Evolutionary conservation across 768 basidiomycete genomes (phyloP), one percentile per base, ranked within the genome.

Genomic region (Hygrophoropsis aurantiaca): DNA sequence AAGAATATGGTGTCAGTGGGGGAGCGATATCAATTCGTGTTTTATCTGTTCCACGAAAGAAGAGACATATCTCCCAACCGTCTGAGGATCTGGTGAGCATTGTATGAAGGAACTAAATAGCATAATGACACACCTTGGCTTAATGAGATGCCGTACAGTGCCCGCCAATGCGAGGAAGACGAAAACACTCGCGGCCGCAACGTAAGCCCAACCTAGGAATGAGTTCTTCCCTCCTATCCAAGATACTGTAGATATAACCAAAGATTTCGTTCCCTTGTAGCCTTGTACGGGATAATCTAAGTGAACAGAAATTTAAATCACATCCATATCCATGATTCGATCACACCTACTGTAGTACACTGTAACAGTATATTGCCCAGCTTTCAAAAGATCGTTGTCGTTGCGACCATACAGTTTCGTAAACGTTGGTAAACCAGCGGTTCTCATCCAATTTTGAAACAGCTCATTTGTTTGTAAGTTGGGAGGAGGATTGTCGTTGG

Each of bases 371-470:
- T 98, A 98, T 24, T 67, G 74, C 7, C 94, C 97, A 44, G 81
- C 75, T 16, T 58, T 56, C 75, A 99, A 81, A 19, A 68, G 72
- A 42, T 86, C 76, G 23, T 80, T 66, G 58, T 98, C 94, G 62
- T 97, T 98, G 53, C 95, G 77, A 13, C 87, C 94, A 60, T 88
- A 97, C 18, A 99, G 73, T 70, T 99, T 98, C 25, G 92, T 85
- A 67, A 99, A 99, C 5, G 95, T 97, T 8, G 97, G 97, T 39
- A 98, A 68, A 11, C 95, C 97, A 1, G 97, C 92, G 2, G 94
- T 97, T 49, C 95, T 82, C 97, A 99, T 99, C 97, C 97, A 99
- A 62, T 95, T 94, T 69, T 98, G 95, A 74, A 99, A 98, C 58
- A 90, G 94, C 66, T 97, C 90, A 59, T 98, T 85, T 2, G 56